Evolutionary conservation across 371 early-diverging fungal species (phyloP).

Genomic region (Mucor racemosus): DNA sequence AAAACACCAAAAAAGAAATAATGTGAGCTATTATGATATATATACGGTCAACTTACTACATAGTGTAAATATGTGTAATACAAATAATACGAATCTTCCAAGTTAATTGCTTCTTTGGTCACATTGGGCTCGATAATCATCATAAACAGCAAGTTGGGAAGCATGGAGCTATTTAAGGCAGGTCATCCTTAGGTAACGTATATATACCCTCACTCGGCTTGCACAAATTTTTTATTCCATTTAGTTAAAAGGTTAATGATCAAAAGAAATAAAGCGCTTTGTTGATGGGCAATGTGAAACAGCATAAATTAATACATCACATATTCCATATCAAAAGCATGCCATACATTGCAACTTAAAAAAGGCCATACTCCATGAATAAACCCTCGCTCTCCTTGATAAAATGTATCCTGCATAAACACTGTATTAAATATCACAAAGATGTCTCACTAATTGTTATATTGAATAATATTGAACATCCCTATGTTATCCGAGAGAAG

Average conservation of each 20-base stretch:
- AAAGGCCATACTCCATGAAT: background rate
- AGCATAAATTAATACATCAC: too few relatives aligned
- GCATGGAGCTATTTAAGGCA: background rate
- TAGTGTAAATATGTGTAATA: background rate
- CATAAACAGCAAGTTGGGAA: background rate
- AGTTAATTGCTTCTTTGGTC: background rate
- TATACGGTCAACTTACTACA: background rate
- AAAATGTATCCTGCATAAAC: background rate
- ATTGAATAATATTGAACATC: background rate
- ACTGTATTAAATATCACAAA: background rate
- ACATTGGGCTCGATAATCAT: background rate
- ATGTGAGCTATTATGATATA: conserved; percentile 1
- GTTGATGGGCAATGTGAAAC: background rate
- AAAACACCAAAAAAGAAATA: background rate
- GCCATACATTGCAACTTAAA: background rate
- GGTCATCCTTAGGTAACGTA: background rate
- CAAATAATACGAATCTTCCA: background rate
- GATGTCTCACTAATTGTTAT: background rate
- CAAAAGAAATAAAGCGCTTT: background rate
- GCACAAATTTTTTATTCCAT: background rate
- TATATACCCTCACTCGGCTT: background rate
- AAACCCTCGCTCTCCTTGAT: background rate
- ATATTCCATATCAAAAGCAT: background rate
- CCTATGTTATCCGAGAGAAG: background rate
- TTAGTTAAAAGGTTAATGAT: background rate